Base-by-base conservation (phyloP, 139 green algal species). In the Mychonastes homosphaera region DNA sequence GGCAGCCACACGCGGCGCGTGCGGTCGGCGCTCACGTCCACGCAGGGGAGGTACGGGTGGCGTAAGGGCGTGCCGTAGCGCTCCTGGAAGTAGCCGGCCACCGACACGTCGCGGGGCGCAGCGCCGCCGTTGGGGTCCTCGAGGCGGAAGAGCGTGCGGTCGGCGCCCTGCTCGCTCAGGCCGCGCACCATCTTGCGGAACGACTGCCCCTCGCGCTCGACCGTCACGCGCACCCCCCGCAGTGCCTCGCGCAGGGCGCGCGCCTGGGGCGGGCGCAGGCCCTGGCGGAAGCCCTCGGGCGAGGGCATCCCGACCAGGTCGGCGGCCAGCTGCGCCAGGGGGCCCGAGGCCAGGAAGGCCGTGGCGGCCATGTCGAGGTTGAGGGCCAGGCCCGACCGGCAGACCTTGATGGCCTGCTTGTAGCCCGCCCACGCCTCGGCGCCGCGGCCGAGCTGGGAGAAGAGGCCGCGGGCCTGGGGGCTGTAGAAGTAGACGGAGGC, bases 281-380 rank as follows among this genome's bases (percentile, higher is more conserved):
- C 49, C 6, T 4, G 30, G 4, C n/a, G 24, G 29, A 9, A 32
- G 45, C 45, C 9, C 23, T 24, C n/a, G 6, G 43, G 10, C 18
- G n/a, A n/a, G 16, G 10, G 43, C 50, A 40, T 13, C 15, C 47
- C 47, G 28, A 65, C 34, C 34, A 65, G 58, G 3, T 16, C 47
- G 12, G 58, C 34, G 51, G 65, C 55, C 23, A 46, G 50, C 13
- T 61, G 21, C 4, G 48, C 35, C 36, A 82, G 58, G 23, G 70
- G 59, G 10, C 64, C 35, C 0, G 48, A 28, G 43, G 77, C 70
- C 28, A 77, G 56, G 67, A 84, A 77, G 34, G 74, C 70, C 15
- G 65, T 67, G 28, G 58, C 64, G 1, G 70, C 68, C 33, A 74
- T 71, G 63, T 83, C 74, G 15, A 79, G 35, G 26, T 77, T 76